phyloP scores from a whole-genome alignment of 345 rosid genomes.

The Triadica sebifera region DNA sequence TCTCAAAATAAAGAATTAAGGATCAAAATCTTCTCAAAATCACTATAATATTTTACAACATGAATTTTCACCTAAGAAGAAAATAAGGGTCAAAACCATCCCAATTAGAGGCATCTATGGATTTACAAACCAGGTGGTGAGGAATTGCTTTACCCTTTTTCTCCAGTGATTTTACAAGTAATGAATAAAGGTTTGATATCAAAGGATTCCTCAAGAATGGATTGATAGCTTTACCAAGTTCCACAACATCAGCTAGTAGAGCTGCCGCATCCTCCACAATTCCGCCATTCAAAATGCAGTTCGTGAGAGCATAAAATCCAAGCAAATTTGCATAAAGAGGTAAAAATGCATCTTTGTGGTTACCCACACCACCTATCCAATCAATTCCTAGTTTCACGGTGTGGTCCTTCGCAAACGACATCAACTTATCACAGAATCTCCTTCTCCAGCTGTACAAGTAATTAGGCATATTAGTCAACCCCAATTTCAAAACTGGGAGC shows the following conservation, averaged over 20 bases:
- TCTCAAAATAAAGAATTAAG: no score
- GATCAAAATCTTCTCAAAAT: no score
- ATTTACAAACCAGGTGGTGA: slow-evolving; percentile 17
- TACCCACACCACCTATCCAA: slow-evolving; percentile 81
- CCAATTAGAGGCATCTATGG: slow-evolving; percentile 39
- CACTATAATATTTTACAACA: slow-evolving; percentile 7
- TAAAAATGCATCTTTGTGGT: slow-evolving; percentile 87
- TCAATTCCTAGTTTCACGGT: slow-evolving; percentile 34
- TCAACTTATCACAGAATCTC: slow-evolving; percentile 53
- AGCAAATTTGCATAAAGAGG: slow-evolving; percentile 82
- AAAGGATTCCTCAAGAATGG: slow-evolving; percentile 70
- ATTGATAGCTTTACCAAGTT: slow-evolving; percentile 52
- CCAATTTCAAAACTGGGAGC: slow-evolving; percentile 35
- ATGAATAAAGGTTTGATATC: slow-evolving; percentile 57
- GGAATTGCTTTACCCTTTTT: slow-evolving; percentile 22
- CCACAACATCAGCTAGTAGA: slow-evolving; percentile 41
- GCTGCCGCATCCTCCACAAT: slow-evolving; percentile 24
- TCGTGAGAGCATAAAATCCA: slow-evolving; percentile 66
- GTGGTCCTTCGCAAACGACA: slow-evolving; percentile 49
- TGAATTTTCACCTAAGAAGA: slow-evolving; percentile 48
- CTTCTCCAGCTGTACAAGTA: slow-evolving; percentile 58
- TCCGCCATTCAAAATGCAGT: slow-evolving; percentile 45
- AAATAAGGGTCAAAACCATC: slow-evolving; percentile 78
- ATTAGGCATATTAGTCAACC: slow-evolving; percentile 16
- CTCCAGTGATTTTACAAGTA: slow-evolving; percentile 51